Base-by-base conservation (phyloP, 768 basidiomycete species). In the Filobasidium wieringae region DNA sequence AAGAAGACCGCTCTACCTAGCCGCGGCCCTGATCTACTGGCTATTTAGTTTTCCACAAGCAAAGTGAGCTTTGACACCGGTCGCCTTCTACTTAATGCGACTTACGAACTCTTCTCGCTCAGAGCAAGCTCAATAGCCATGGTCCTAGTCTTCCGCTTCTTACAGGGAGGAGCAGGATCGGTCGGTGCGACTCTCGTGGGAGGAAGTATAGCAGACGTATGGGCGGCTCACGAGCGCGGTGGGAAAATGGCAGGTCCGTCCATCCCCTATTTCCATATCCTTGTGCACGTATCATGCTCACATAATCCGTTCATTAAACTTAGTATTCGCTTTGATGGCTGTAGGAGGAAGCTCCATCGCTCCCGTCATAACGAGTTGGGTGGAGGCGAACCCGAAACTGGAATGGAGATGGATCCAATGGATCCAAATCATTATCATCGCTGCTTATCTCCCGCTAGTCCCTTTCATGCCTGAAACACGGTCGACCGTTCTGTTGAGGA, bases 381-480 rank as follows among this genome's bases (percentile, higher is more conserved):
- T 86, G 22, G 84, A 86, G 65, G 77, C 79, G 60, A 80, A 81
- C 58, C 66, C 75, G 0, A 74, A 73, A 19, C 68, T 88, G 1
- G 77, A 78, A 61, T 88, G 87, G 86, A 77, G 86, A 27, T 88
- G 87, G 86, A 86, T 91, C 26, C 82, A 87, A 65, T 88, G 86
- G 87, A 79, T 87, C 8, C 81, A 82, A 61, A 76, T 82, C 65
- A 85, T 86, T 50, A 66, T 81, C 31, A 77, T 77, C 29, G 82
- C 78, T 2, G 65, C 76, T 1, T 82, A 81, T 54, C 63, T 82
- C 6, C 53, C 82, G 4, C 34, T 78, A 0, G 71, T 86, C 4
- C 72, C 80, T 0, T 58, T 84, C 54, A 77, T 89, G 78, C 76
- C 74, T 47, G 89, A 93, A 70, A 91, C 89, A 0, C 78, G 89